These are phyloP conservation scores for Phalaenopsis aphrodite DNA, from an alignment of 106 monocot species.

Conservation along the genomic window DNA sequence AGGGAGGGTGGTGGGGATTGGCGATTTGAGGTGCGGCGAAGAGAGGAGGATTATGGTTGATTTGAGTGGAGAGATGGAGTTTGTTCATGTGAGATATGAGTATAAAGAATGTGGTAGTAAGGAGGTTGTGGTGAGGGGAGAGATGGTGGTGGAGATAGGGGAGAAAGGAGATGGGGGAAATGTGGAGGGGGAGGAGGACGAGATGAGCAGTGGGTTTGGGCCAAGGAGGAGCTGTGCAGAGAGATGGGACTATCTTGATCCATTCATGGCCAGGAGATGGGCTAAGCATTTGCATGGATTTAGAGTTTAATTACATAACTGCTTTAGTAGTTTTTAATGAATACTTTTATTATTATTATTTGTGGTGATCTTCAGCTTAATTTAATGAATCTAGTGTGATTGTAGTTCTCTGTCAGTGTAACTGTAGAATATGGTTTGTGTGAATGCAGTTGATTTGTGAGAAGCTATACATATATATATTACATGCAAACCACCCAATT, in stretches of 20 bases:
- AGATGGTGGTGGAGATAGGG: conserved; percentile 35
- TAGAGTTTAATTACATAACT: conserved; percentile 18
- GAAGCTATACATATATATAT: no score
- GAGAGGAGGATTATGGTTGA: conserved; percentile 64
- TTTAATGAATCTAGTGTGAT: no score
- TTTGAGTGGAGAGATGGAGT: conserved; percentile 23
- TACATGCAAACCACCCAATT: no score
- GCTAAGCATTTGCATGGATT: conserved; percentile 89
- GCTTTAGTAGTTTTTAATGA: not conserved
- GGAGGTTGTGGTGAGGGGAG: conserved; percentile 37
- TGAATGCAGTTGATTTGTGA: no score
- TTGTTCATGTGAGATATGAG: conserved; percentile 52
- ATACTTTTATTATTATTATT: not conserved
- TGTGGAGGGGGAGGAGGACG: conserved; percentile 21
- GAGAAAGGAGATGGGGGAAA: conserved; percentile 30
- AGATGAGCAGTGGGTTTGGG: conserved; percentile 11
- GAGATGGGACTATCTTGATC: conserved; percentile 77
- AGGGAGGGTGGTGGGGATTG: conserved; percentile 40
- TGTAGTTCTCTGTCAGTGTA: no score
- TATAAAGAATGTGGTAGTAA: conserved; percentile 55
- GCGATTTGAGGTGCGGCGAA: conserved; percentile 62
- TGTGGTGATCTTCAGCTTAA: not conserved
- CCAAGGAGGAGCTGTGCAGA: conserved; percentile 42
- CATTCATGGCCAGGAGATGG: conserved; percentile 92
- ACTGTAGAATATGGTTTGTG: no score